Evolutionary conservation across 805 yeast species (phyloP).

Genomic region (Metahyphopichia silvanorum): DNA sequence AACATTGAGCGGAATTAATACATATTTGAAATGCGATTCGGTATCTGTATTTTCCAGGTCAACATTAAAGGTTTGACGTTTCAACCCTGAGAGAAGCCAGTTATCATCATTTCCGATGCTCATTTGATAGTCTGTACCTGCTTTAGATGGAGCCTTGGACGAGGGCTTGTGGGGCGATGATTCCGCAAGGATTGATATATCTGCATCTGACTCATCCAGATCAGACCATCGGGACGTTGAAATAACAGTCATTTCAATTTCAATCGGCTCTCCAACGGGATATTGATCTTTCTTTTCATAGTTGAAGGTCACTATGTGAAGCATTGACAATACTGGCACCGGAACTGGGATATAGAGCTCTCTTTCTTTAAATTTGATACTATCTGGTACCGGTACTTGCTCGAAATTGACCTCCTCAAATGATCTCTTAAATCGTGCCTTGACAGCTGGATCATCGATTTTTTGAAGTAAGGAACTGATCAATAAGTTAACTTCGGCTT

Average conservation of each 20-base stretch:
- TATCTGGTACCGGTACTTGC: no score
- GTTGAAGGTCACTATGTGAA: constrained; percentile 54
- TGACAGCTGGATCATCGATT: constrained; percentile 6
- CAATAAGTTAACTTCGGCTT: constrained; percentile 10
- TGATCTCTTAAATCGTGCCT: neutral
- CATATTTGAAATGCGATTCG: constrained; percentile 30
- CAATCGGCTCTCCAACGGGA: constrained; percentile 64
- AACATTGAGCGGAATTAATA: constrained; percentile 68
- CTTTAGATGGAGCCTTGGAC: neutral
- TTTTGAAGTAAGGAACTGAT: constrained; percentile 10
- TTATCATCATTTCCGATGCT: constrained; percentile 56
- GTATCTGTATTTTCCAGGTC: constrained; percentile 13
- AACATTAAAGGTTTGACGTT: constrained; percentile 47
- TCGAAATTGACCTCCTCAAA: neutral
- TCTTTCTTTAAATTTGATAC: constrained; percentile 3
- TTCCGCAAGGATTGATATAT: constrained; percentile 17
- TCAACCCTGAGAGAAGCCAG: constrained; percentile 81
- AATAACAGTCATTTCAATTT: constrained; percentile 37
- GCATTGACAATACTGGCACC: constrained; percentile 56
- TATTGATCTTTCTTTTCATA: constrained; percentile 41
- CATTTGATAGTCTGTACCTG: constrained; percentile 35
- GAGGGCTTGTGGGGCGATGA: constrained; percentile 16
- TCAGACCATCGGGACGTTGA: constrained; percentile 45
- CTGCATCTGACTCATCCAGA: constrained; percentile 5
- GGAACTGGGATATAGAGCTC: constrained; percentile 53